Evolutionary conservation across 202 grass and related monocot species (phyloP).

Genomic region (Hordeum pubiflorum): DNA sequence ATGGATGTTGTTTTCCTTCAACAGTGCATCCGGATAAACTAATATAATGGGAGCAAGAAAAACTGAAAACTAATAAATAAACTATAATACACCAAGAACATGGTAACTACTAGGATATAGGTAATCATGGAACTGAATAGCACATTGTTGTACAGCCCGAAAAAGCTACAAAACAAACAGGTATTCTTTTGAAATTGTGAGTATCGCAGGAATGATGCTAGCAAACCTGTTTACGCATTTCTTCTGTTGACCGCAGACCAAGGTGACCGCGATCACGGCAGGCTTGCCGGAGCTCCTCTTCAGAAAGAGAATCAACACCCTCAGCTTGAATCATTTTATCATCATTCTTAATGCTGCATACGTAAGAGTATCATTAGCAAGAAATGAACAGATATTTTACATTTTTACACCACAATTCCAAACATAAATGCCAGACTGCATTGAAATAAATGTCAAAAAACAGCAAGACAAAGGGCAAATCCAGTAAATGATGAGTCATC

Average conservation of each 20-base stretch:
- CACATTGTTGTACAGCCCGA: not conserved
- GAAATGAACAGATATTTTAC: slow-evolving; percentile 10
- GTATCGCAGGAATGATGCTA: slow-evolving; percentile 18
- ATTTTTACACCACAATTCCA: not conserved
- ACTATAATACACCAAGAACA: slow-evolving; percentile 1
- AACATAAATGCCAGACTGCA: slow-evolving; percentile 18
- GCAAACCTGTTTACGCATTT: slow-evolving; percentile 88
- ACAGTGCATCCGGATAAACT: not conserved
- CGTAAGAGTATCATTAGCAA: slow-evolving; percentile 28
- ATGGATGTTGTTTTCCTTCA: slow-evolving; percentile 7
- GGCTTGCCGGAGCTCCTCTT: slow-evolving; percentile 93
- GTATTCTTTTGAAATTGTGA: slow-evolving; percentile 30
- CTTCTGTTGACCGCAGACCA: slow-evolving; percentile 81
- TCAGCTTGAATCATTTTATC: slow-evolving; percentile 97
- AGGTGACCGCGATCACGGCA: slow-evolving; percentile 85
- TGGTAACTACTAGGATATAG: slow-evolving; percentile 10
- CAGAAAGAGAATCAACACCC: slow-evolving; percentile 90
- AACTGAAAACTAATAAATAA: not conserved
- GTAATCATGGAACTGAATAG: not conserved
- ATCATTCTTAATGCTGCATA: slow-evolving; percentile 91
- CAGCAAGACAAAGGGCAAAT: not conserved
- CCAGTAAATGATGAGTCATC: not conserved
- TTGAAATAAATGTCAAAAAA: slow-evolving; percentile 12
- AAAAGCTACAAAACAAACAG: not conserved
- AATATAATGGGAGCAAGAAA: not conserved